Percentiles rank a stretch among this genome's conserved stretches.
phyloP scores from a whole-genome alignment of 139 green algal species.

The Astrephomene gubernaculifera region DNA sequence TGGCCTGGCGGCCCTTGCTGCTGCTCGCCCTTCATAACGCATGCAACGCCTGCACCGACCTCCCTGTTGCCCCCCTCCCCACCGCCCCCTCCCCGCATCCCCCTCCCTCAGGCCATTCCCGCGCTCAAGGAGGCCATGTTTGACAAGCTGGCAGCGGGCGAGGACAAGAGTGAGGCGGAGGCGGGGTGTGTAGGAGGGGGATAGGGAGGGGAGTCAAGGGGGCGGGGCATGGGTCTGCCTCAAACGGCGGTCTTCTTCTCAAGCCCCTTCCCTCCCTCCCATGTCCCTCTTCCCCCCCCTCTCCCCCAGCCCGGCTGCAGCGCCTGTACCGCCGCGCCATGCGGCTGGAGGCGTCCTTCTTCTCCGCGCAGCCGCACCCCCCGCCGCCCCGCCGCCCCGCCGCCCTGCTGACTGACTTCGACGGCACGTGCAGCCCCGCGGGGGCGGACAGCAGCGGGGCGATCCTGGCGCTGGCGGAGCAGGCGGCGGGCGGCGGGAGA shows the following conservation, averaged over 20 bases:
- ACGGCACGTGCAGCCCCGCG: constrained; percentile 77
- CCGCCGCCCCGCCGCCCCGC: constrained; percentile 46
- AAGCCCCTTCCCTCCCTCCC: neutral
- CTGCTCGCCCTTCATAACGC: too few species aligned
- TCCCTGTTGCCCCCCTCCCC: neutral
- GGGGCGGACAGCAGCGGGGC: constrained; percentile 68
- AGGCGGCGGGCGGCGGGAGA: constrained; percentile 26
- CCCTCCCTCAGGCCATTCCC: constrained; percentile 50
- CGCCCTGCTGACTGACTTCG: constrained; percentile 85
- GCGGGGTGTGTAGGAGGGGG: neutral
- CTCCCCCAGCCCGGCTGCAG: constrained; percentile 49
- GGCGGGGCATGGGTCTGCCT: neutral
- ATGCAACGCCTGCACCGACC: neutral
- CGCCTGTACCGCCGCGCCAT: constrained; percentile 76
- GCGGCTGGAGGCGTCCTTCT: constrained; percentile 83
- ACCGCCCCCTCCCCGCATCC: neutral
- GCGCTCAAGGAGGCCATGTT: constrained; percentile 52
- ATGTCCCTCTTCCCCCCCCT: neutral
- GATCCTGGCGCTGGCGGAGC: constrained; percentile 70
- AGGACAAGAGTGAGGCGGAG: constrained; percentile 16
- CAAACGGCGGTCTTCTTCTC: neutral
- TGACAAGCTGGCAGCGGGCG: constrained; percentile 45
- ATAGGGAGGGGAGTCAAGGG: too few species aligned
- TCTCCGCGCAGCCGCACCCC: constrained; percentile 66
- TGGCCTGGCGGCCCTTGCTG: too few species aligned